These are phyloP conservation scores for Ganoderma sinense DNA, from an alignment of 1,284 basidiomycete genomes.

Conservation along the genomic window DNA sequence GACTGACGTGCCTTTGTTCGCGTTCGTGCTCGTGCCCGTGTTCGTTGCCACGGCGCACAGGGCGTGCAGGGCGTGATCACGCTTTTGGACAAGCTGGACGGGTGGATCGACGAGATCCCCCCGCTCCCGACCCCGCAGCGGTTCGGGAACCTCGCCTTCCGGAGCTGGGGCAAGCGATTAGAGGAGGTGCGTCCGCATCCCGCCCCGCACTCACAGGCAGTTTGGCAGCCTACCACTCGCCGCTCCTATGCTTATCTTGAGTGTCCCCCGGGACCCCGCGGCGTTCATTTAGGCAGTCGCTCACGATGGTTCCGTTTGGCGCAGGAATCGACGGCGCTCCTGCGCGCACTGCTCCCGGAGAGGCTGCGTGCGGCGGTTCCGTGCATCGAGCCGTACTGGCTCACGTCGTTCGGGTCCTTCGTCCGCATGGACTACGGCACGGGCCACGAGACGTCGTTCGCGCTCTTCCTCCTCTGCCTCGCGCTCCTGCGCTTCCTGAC, in stretches of 20 bases:
- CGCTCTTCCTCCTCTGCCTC: slow-evolving; percentile 78
- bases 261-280: background rate
- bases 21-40: too few relatives aligned
- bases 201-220: background rate
- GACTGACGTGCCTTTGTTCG: background rate
- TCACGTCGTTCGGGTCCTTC: slow-evolving; percentile 91
- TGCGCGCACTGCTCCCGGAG: slow-evolving; percentile 58
- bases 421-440: slow-evolving; percentile 96
- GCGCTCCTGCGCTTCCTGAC: slow-evolving; percentile 69
- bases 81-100: slow-evolving; percentile 69
- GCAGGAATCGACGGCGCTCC: slow-evolving; percentile 69
- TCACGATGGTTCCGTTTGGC: slow-evolving; percentile 9
- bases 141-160: slow-evolving; percentile 94
- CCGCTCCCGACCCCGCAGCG: slow-evolving; percentile 85
- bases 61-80: slow-evolving; percentile 6
- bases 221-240: background rate
- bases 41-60: slow-evolving; percentile 5
- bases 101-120: slow-evolving; percentile 87
- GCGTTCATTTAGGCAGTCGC: background rate
- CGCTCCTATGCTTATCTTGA: background rate
- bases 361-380: slow-evolving; percentile 57
- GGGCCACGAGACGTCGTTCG: slow-evolving; percentile 93
- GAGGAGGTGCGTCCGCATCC: slow-evolving; percentile 65
- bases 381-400: slow-evolving; percentile 78
- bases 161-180: slow-evolving; percentile 85